These are phyloP conservation scores for Baudoinia panamericana DNA, from an alignment of 495 filamentous ascomycete species.

Conservation along the genomic window DNA sequence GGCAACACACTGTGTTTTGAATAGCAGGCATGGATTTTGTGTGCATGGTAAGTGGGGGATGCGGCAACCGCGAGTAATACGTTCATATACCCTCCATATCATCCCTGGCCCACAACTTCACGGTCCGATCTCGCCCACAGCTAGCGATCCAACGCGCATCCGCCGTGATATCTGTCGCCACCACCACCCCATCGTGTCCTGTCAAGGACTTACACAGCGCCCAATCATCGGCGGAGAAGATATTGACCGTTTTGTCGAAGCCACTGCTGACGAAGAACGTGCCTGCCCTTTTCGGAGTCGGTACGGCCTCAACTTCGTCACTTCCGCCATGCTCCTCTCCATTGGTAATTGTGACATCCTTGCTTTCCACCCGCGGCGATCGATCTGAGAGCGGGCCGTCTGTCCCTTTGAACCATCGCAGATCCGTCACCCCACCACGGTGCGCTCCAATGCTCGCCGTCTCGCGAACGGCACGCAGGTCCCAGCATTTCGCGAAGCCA, in stretches of 20 bases:
- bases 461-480: slow-evolving; percentile 74
- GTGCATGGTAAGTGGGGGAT: no score
- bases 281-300: slow-evolving; percentile 50
- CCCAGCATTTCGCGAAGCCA: slow-evolving; percentile 96
- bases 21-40: no score
- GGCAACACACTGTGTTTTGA: no score
- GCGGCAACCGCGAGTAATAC: no score
- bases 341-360: slow-evolving; percentile 35
- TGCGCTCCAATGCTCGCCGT: slow-evolving; percentile 81
- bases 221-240: slow-evolving; percentile 96
- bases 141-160: slow-evolving; percentile 88
- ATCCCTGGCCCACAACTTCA: slow-evolving; percentile 91
- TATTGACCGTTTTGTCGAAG: slow-evolving; percentile 90
- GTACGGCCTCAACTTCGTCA: slow-evolving; percentile 2
- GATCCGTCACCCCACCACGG: slow-evolving; percentile 77
- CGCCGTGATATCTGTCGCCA: slow-evolving; percentile 71
- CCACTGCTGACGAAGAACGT: slow-evolving; percentile 85
- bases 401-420: slow-evolving; percentile 82
- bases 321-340: slow-evolving; percentile 29
- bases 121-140: slow-evolving; percentile 83
- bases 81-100: slow-evolving; percentile 37
- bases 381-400: slow-evolving; percentile 40
- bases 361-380: background rate
- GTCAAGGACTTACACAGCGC: slow-evolving; percentile 72
- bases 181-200: slow-evolving; percentile 82